These are phyloP conservation scores for Parasitella parasitica DNA, from an alignment of 371 early-diverging fungal species.

Conservation along the genomic window DNA sequence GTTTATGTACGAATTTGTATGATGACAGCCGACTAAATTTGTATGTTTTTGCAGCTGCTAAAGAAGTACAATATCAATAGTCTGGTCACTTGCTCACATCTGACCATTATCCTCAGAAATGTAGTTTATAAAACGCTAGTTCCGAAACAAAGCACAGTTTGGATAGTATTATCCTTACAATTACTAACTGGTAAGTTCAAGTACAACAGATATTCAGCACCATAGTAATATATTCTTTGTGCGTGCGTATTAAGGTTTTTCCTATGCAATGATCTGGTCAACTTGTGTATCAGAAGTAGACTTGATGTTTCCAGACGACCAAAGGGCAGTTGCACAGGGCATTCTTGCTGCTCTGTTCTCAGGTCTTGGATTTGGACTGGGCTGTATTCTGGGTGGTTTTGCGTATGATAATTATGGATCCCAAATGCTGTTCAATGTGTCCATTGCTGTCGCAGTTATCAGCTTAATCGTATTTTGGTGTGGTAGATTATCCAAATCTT, in stretches of 20 bases:
- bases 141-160: slow-evolving; percentile 20
- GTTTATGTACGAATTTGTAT: neutral
- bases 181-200: slow-evolving; percentile 26
- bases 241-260: slow-evolving; percentile 7
- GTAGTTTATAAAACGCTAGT: slow-evolving; percentile 25
- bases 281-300: slow-evolving; percentile 47
- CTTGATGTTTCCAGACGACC: slow-evolving; percentile 38
- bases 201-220: no score
- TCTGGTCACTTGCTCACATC: slow-evolving; percentile 30
- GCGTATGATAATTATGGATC: slow-evolving; percentile 36
- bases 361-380: slow-evolving; percentile 42
- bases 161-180: slow-evolving; percentile 30
- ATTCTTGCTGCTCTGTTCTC: slow-evolving; percentile 38
- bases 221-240: neutral
- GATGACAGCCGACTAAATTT: neutral
- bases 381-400: slow-evolving; percentile 37
- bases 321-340: slow-evolving; percentile 47
- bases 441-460: slow-evolving; percentile 8
- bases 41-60: slow-evolving; percentile 21
- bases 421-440: slow-evolving; percentile 17
- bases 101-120: slow-evolving; percentile 29
- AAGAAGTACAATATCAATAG: slow-evolving; percentile 27
- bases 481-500: slow-evolving; percentile 3
- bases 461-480: slow-evolving; percentile 15
- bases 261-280: slow-evolving; percentile 42